Evolutionary conservation across 768 basidiomycete genomes (phyloP), one percentile per base, ranked within the genome.

Genomic region (Fibroporia radiculosa): DNA sequence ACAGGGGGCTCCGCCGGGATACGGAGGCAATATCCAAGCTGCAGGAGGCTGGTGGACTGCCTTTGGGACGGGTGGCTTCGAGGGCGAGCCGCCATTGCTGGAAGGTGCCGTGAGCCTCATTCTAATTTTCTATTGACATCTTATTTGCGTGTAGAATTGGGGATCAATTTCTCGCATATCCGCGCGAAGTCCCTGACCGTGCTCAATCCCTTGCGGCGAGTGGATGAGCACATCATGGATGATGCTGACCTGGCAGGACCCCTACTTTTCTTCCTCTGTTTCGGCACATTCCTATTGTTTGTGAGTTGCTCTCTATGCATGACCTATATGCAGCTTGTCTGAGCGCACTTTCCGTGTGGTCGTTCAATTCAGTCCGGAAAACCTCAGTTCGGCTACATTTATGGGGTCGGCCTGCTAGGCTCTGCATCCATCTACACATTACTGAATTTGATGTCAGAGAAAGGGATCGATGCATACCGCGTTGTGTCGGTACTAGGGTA

Each of bases 331-430:
- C n/a, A n/a, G n/a, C n/a, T n/a, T n/a, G n/a, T n/a, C n/a, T n/a
- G n/a, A n/a, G n/a, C n/a, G n/a, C n/a, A n/a, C n/a, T n/a, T n/a
- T n/a, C n/a, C n/a, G n/a, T n/a, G n/a, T n/a, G n/a, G n/a, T n/a
- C n/a, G n/a, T n/a, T n/a, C n/a, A n/a, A n/a, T n/a, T 23, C 55
- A 99, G 96, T 96, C 95, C 5, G 96, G 96, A 47, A 97, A 96
- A 70, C 88, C 90, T 3, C 96, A 98, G 61, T 99, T 99, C 65
- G 92, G 89, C 39, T 98, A 97, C 64, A 98, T 98, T 48, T 99
- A 99, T 62, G 96, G 95, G 28, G 89, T 99, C 51, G 95, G 87
- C 42, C 77, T 97, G n/a, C 78, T 98, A 55, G 96, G 96, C 42
- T 91, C 86, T 6, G 75, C 78, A 11, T 90, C 91, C 22, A 83